phyloP scores from a whole-genome alignment of 768 basidiomycete species.

The Strobilomyces confusus region DNA sequence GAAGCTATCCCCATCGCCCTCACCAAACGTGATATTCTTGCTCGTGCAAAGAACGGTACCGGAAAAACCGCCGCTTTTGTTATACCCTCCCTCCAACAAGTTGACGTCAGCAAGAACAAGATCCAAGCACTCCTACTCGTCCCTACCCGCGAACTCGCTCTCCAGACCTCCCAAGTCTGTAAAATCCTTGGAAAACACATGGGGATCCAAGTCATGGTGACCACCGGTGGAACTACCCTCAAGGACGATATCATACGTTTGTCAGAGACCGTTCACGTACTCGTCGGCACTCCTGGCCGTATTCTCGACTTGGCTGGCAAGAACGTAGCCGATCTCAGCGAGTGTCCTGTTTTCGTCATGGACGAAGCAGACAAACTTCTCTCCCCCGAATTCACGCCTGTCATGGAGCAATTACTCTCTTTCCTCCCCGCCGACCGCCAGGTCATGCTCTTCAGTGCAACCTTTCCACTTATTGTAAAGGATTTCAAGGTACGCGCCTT shows the following conservation, averaged over 20 bases:
- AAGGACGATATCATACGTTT: constrained; percentile 97
- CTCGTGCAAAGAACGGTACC: constrained; percentile 94
- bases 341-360: constrained; percentile 98
- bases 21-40: constrained; percentile 89
- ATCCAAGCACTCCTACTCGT: constrained; percentile 97
- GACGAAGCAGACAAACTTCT: constrained; percentile 99
- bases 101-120: constrained; percentile 79
- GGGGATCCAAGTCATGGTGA: constrained; percentile 96
- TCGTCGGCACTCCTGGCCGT: constrained; percentile 95
- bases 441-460: constrained; percentile 99
- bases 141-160: constrained; percentile 96
- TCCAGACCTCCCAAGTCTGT: constrained; percentile 98
- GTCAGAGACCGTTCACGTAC: constrained; percentile 86
- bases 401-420: constrained; percentile 92
- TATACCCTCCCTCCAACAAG: constrained; percentile 92
- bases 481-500: constrained; percentile 79
- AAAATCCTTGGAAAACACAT: constrained; percentile 96
- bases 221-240: constrained; percentile 95
- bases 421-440: constrained; percentile 84
- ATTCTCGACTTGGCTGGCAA: constrained; percentile 94
- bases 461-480: constrained; percentile 98
- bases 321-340: constrained; percentile 87
- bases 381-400: constrained; percentile 95
- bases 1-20: constrained; percentile 96
- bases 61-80: constrained; percentile 99